phyloP scores from a whole-genome alignment of 371 early-diverging fungal genomes.

The Smittium culicis region DNA sequence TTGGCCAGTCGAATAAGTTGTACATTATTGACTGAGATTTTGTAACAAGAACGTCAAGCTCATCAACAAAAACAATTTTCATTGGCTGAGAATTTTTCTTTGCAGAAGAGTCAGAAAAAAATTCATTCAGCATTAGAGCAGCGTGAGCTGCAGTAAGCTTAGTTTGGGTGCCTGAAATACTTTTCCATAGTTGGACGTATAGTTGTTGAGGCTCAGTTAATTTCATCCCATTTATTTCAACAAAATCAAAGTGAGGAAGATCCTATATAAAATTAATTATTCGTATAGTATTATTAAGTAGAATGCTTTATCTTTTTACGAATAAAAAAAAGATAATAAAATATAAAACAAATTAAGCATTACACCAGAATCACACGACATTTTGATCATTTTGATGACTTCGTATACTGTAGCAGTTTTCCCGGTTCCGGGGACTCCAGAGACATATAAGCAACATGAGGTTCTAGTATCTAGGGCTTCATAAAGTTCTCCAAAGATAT shows the following conservation, averaged over 20 bases:
- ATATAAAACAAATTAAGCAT: conserved; percentile 1
- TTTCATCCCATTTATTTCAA: conserved; percentile 94
- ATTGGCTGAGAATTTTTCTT: conserved; percentile 8
- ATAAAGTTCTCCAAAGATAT: conserved; percentile 53
- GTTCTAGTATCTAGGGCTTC: conserved; percentile 41
- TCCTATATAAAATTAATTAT: conserved; percentile 29
- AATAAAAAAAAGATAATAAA: background rate
- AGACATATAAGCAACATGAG: conserved; percentile 63
- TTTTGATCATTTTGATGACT: conserved; percentile 61
- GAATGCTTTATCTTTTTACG: conserved; percentile 6
- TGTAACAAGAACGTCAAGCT: conserved; percentile 88
- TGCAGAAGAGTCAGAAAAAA: conserved; percentile 40
- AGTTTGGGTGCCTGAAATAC: conserved; percentile 34
- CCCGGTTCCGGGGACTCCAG: conserved; percentile 96
- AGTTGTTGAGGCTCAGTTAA: conserved; percentile 81
- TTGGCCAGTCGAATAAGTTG: conserved; percentile 97
- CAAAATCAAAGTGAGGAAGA: conserved; percentile 59
- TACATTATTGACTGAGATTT: conserved; percentile 90
- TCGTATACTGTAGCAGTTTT: conserved; percentile 91
- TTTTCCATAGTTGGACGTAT: conserved; percentile 70
- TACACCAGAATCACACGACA: conserved; percentile 41
- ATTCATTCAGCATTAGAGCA: conserved; percentile 47
- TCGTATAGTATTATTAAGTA: too few relatives aligned
- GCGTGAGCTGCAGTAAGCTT: conserved; percentile 65
- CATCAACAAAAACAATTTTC: conserved; percentile 86